phyloP scores from a whole-genome alignment of 164 flowering plant species.

The Paratinospora sagittata region DNA sequence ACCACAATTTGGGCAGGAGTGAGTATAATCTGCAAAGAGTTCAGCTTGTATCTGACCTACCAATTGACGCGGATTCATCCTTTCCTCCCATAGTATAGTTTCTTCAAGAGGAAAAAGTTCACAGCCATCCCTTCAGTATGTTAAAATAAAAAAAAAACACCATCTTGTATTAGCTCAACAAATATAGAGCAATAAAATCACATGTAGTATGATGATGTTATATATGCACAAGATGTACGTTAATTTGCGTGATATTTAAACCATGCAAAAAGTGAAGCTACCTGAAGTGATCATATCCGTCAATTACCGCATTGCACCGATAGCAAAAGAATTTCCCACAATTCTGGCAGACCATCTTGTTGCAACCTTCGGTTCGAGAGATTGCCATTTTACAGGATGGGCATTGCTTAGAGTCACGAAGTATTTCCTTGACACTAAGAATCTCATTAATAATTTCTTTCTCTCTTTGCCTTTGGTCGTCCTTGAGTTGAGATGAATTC shows the following conservation, averaged over 20 bases:
- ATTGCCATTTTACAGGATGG: constrained; percentile 91
- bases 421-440: constrained; percentile 60
- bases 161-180: constrained; percentile 13
- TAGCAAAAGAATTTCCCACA: constrained; percentile 86
- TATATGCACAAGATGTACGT: too few species aligned
- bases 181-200: not conserved
- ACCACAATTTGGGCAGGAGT: constrained; percentile 62
- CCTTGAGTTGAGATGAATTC: constrained; percentile 46
- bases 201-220: too few species aligned
- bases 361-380: constrained; percentile 82
- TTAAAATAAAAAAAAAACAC: not conserved
- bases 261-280: constrained; percentile 12
- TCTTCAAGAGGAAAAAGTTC: constrained; percentile 55
- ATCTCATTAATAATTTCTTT: constrained; percentile 70
- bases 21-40: constrained; percentile 30
- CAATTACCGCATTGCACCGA: constrained; percentile 57
- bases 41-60: constrained; percentile 48
- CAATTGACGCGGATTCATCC: constrained; percentile 45
- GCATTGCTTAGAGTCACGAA: constrained; percentile 72
- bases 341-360: constrained; percentile 76
- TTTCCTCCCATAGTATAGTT: constrained; percentile 51
- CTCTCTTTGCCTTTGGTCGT: constrained; percentile 51
- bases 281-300: constrained; percentile 90
- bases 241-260: too few species aligned
- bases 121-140: constrained; percentile 56